phyloP scores from a whole-genome alignment of 768 basidiomycete species.

The Auricularia cornea region DNA sequence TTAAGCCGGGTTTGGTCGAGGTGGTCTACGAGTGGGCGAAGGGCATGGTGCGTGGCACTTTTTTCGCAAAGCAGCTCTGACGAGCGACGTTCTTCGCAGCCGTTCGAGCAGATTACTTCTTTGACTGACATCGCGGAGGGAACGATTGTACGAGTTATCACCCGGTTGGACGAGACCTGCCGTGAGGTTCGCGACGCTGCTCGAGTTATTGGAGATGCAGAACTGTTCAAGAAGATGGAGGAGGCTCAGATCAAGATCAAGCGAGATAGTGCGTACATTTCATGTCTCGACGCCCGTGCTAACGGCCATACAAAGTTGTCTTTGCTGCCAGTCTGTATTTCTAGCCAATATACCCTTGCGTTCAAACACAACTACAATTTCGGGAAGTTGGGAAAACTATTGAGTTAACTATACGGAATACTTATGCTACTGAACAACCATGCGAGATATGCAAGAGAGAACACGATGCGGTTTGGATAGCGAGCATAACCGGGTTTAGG shows the following conservation, averaged over 20 bases:
- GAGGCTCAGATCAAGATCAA: constrained; percentile 90
- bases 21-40: constrained; percentile 99
- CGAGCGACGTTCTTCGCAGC: constrained; percentile 42
- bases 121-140: constrained; percentile 95
- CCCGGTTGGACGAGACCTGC: constrained; percentile 92
- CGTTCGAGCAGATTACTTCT: constrained; percentile 88
- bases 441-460: background rate
- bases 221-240: constrained; percentile 97
- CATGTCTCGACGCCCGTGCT: background rate
- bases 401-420: no score
- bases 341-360: constrained; percentile 26
- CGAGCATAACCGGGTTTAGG: background rate
- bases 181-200: constrained; percentile 95
- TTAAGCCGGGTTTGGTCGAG: constrained; percentile 89
- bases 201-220: constrained; percentile 92
- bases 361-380: no score
- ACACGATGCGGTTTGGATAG: background rate
- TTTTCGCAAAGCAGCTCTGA: background rate
- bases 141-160: constrained; percentile 94
- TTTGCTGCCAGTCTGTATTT: constrained; percentile 86
- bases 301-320: constrained; percentile 45
- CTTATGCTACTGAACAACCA: no score
- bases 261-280: constrained; percentile 77
- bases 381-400: no score
- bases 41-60: constrained; percentile 68